A percentile compares a stretch with the other conserved stretches of the same genome.
These are phyloP conservation scores for Dioszegia hungarica DNA, from an alignment of 768 basidiomycete genomes.

Conservation along the genomic window DNA sequence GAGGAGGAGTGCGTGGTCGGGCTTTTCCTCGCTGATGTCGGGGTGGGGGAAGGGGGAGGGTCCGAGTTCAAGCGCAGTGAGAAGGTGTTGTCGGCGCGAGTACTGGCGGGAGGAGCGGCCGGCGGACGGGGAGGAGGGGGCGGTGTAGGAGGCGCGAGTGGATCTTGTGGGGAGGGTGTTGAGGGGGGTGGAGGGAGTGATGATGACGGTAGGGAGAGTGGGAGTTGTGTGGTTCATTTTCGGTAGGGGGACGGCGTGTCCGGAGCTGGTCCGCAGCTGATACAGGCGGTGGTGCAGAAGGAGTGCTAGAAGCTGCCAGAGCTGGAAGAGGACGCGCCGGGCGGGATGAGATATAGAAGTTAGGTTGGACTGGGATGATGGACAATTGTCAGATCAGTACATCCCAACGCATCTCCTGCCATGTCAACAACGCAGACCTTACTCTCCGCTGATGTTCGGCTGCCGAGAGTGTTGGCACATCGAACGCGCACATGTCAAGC, in stretches of 20 bases:
- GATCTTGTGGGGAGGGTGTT: constrained; percentile 1
- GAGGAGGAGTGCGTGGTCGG: neutral
- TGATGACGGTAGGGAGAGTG: constrained; percentile 8
- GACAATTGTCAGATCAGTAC: too few species aligned
- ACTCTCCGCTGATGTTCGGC: too few species aligned
- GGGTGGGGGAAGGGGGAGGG: neutral
- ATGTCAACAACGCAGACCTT: too few species aligned
- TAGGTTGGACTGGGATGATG: neutral
- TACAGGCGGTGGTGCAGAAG: neutral
- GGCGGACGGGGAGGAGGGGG: neutral
- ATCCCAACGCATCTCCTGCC: too few species aligned
- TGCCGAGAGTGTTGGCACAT: too few species aligned
- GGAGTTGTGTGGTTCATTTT: neutral
- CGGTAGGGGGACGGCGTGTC: too few species aligned
- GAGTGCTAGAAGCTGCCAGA: constrained; percentile 1
- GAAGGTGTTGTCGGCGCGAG: constrained; percentile 1
- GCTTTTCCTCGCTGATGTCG: neutral
- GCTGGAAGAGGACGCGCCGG: constrained; percentile 3
- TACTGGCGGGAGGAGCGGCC: constrained; percentile 1
- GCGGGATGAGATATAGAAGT: neutral
- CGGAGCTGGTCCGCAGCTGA: neutral
- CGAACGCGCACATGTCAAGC: too few species aligned
- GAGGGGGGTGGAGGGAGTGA: constrained; percentile 13
- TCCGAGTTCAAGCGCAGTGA: constrained; percentile 3
- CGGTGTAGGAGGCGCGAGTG: neutral